Percentiles rank a stretch among this genome's conserved stretches.
Evolutionary conservation across 1,284 basidiomycete genomes (phyloP).

Genomic region (Exobasidium cylindrosporum): DNA sequence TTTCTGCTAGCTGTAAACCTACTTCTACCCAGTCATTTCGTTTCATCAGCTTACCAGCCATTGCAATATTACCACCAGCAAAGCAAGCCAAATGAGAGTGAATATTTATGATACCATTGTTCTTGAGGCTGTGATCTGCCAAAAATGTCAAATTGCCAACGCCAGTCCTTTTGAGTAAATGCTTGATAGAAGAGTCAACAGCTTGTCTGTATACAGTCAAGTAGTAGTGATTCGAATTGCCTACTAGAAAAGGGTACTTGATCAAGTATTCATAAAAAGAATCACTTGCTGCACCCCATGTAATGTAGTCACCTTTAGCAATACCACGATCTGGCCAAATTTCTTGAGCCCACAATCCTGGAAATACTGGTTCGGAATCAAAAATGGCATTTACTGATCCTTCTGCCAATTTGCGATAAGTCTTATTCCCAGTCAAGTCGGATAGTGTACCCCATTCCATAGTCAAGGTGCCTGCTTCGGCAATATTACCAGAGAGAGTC

Average conservation of each 20-base stretch:
- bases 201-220: constrained; percentile 31
- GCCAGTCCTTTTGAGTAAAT: constrained; percentile 24
- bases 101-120: constrained; percentile 28
- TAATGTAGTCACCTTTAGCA: neutral
- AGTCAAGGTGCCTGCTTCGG: constrained; percentile 37
- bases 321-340: neutral
- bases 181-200: constrained; percentile 28
- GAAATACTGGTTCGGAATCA: constrained; percentile 2
- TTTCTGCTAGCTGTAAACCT: constrained; percentile 32
- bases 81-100: constrained; percentile 46
- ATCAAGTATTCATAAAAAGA: constrained; percentile 27
- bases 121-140: constrained; percentile 26
- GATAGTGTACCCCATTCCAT: constrained; percentile 39
- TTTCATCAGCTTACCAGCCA: constrained; percentile 37
- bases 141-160: constrained; percentile 26
- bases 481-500: constrained; percentile 24
- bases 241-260: constrained; percentile 39
- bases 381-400: neutral
- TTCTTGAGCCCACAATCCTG: constrained; percentile 7
- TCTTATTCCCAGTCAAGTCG: constrained; percentile 33
- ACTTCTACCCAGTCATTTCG: constrained; percentile 23
- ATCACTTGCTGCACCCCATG: neutral
- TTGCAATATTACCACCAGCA: constrained; percentile 40
- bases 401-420: constrained; percentile 18
- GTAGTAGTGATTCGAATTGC: constrained; percentile 22